These are phyloP conservation scores for Pseudozyma thailandica DNA, from an alignment of 1,284 basidiomycete species.

Conservation along the genomic window DNA sequence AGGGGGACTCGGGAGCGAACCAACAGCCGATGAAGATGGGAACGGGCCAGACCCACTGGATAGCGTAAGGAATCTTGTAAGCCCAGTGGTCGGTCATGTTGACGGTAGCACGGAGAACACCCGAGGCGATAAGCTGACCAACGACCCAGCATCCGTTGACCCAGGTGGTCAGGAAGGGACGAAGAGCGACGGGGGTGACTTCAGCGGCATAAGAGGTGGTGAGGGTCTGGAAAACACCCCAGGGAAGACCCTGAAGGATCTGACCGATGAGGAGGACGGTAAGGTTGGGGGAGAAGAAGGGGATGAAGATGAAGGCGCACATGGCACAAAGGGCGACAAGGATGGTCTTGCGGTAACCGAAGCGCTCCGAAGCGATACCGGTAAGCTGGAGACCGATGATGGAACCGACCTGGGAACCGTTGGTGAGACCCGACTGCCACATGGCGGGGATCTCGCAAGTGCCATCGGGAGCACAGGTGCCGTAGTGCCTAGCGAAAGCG, in stretches of 20 bases:
- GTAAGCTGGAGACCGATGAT: constrained; percentile 70
- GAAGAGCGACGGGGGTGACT: constrained; percentile 70
- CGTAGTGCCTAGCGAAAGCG: constrained; percentile 64
- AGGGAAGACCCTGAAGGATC: constrained; percentile 69
- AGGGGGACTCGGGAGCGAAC: constrained; percentile 69
- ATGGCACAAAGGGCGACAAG: constrained; percentile 66
- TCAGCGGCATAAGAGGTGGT: constrained; percentile 72
- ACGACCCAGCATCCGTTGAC: constrained; percentile 72
- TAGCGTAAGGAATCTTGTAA: constrained; percentile 69
- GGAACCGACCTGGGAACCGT: constrained; percentile 43
- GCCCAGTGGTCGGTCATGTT: constrained; percentile 65
- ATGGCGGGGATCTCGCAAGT: constrained; percentile 69
- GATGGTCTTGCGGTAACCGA: constrained; percentile 68
- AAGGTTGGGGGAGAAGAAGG: constrained; percentile 69
- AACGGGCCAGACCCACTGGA: constrained; percentile 70
- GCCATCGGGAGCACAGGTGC: constrained; percentile 53
- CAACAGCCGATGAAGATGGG: constrained; percentile 64
- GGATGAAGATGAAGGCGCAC: constrained; percentile 66
- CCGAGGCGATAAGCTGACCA: constrained; percentile 69
- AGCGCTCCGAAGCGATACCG: constrained; percentile 68
- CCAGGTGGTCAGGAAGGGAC: constrained; percentile 71
- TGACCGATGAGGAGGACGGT: constrained; percentile 68
- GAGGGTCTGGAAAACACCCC: constrained; percentile 71
- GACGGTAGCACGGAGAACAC: constrained; percentile 69
- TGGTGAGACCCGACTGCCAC: constrained; percentile 70